These are phyloP conservation scores for Tetracentron sinense DNA, from an alignment of 164 flowering plant species.

Conservation along the genomic window DNA sequence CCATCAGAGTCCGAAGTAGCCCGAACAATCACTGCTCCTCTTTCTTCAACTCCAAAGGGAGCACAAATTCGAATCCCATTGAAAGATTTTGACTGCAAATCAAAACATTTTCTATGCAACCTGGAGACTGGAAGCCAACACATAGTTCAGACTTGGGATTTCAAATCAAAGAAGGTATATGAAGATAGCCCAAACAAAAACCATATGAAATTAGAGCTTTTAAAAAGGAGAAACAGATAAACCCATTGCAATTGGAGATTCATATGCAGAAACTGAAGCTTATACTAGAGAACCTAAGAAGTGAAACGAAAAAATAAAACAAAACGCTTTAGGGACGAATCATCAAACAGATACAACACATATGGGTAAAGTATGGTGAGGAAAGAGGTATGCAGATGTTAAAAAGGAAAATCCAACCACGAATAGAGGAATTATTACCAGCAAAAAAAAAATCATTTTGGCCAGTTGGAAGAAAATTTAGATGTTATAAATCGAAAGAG, in stretches of 20 bases:
- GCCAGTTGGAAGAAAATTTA: conserved; percentile 7
- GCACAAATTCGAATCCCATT: conserved; percentile 14
- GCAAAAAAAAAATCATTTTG: neutral
- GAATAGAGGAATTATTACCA: neutral
- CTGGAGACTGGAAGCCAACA: conserved; percentile 32
- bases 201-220: neutral
- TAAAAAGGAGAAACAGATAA: neutral
- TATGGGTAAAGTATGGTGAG: neutral
- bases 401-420: neutral
- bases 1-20: conserved; percentile 48
- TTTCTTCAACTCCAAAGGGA: conserved; percentile 7
- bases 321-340: neutral
- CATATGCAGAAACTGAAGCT: neutral
- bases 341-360: neutral
- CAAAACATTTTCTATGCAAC: conserved; percentile 23
- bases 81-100: conserved; percentile 20
- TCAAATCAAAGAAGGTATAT: neutral
- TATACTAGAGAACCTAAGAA: neutral
- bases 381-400: neutral
- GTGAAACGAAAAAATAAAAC: too few species aligned
- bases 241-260: neutral
- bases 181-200: neutral
- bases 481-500: conserved; percentile 1
- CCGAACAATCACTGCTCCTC: conserved; percentile 27
- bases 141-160: conserved; percentile 1